Evolutionary conservation across 768 basidiomycete genomes (phyloP).

Genomic region (Boletus rex-veris): DNA sequence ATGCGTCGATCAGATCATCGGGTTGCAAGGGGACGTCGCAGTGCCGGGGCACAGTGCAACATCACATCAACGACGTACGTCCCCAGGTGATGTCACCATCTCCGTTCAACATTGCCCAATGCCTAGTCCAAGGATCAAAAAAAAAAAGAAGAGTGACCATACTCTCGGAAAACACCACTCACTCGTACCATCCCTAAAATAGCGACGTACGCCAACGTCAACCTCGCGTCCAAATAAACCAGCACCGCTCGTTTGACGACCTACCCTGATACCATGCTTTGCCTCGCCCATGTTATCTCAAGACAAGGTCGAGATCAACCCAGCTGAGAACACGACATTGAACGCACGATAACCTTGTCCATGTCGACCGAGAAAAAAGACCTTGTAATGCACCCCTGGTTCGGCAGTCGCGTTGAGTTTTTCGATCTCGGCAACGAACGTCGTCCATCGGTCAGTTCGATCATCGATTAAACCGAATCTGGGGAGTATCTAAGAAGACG

Average conservation of each 20-base stretch:
- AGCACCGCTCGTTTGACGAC: background rate
- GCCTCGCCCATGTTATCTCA: conserved; percentile 66
- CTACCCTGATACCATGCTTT: conserved; percentile 56
- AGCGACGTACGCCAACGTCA: background rate
- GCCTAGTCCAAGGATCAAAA: conserved; percentile 31
- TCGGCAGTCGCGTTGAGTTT: conserved; percentile 30
- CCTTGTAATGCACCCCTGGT: conserved; percentile 37
- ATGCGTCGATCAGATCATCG: background rate
- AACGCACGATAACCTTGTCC: conserved; percentile 51
- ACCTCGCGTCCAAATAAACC: background rate
- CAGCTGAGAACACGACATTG: too few relatives aligned
- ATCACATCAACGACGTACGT: conserved; percentile 43
- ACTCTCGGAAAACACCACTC: conserved; percentile 14
- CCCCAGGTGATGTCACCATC: conserved; percentile 72
- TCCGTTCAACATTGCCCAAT: conserved; percentile 61
- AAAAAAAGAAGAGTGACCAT: too few relatives aligned
- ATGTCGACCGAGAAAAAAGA: conserved; percentile 65
- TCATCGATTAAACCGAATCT: conserved; percentile 38
- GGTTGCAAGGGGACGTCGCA: too few relatives aligned
- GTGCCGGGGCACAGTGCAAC: too few relatives aligned
- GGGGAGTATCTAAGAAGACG: conserved; percentile 13
- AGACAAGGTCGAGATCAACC: background rate
- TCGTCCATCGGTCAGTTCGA: conserved; percentile 46
- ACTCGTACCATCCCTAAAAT: conserved; percentile 57
- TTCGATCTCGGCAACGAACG: conserved; percentile 39